Base-by-base conservation (phyloP, 2,329 filamentous ascomycete species). In the Alternaria atra region DNA sequence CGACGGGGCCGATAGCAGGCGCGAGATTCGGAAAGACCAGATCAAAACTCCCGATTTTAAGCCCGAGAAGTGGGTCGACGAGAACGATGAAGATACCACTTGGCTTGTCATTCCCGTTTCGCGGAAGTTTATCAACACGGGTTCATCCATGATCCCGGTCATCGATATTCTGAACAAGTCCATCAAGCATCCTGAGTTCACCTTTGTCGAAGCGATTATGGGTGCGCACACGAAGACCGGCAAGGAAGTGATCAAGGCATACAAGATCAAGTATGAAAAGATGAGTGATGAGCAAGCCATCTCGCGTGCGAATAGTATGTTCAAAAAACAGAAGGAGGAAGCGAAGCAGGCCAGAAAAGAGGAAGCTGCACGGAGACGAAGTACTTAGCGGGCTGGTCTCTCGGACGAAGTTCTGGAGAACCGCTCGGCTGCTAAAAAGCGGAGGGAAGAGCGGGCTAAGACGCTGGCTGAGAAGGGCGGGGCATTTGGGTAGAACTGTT, bases 81-180 rank as follows among this genome's bases (percentile, higher is more conserved):
- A 4, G 1, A 7, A 20, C 1, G n/a, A 47, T 5, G 29, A 30
- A 2, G 17, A 32, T 1, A 1, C 32, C 0, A 32, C 15, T 1
- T 47, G 44, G 44, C 4, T 47, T 1, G 8, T 27, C 5, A n/a
- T 47, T 32, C 44, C 44, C 3, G n/a, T 20, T 27, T 23, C 44
- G 6, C 9, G 1, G 12, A 23, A 29, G 1, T 29, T 1, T 1
- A 32, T 32, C 29, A 32, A 32, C 1, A 23, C 1, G 9, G 44
- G 9, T 2, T 2, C 15, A 6, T 17, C 4, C 0, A 20, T 47
- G 10, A 20, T 47, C 1, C 10, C n/a, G 0, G 4, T 47, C 3
- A 27, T 1, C 9, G 44, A 32, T 6, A 32, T 47, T 10, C 3
- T 47, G 6, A 1, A 9, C 4, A 10, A 5, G 0, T 32, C 44